phyloP scores from a whole-genome alignment of 805 yeast species.

The Hermanozyma aechmeae region DNA sequence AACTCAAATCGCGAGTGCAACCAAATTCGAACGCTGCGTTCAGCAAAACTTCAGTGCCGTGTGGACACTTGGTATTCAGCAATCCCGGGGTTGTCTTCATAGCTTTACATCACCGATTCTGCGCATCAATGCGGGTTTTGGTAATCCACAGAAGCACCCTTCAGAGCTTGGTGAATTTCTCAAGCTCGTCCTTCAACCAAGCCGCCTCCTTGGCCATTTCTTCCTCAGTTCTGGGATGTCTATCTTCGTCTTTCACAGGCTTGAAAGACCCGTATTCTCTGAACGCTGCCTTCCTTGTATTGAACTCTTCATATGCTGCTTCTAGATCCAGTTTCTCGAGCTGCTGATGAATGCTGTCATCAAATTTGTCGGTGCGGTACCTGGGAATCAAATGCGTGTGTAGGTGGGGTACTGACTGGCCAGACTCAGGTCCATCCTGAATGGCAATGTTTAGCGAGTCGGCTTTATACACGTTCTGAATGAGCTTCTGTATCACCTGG shows the following conservation, averaged over 20 bases:
- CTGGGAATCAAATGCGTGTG: constrained; percentile 94
- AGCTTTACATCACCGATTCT: too few species aligned
- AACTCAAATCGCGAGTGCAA: too few species aligned
- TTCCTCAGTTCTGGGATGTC: constrained; percentile 49
- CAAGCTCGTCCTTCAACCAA: constrained; percentile 37
- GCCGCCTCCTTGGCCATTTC: constrained; percentile 69
- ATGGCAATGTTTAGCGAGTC: constrained; percentile 84
- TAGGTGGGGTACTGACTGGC: constrained; percentile 91
- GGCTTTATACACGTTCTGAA: constrained; percentile 60
- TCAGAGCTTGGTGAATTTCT: constrained; percentile 19
- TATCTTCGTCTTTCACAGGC: constrained; percentile 37
- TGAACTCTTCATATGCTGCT: constrained; percentile 8
- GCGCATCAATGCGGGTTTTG: too few species aligned
- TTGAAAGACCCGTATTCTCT: constrained; percentile 21
- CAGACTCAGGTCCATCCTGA: constrained; percentile 95
- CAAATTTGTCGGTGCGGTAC: constrained; percentile 45
- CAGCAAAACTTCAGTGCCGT: too few species aligned
- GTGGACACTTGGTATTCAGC: too few species aligned
- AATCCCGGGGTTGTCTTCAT: too few species aligned
- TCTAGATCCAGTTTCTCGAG: constrained; percentile 51
- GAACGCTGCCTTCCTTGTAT: constrained; percentile 14
- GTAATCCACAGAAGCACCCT: too few species aligned
- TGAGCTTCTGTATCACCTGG: constrained; percentile 60
- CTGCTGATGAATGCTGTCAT: constrained; percentile 53
- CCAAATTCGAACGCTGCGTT: too few species aligned